A percentile compares a stretch with the other conserved stretches of the same genome.
phyloP scores from a whole-genome alignment of 2,329 filamentous ascomycete species.

The Colletotrichum australisinense region DNA sequence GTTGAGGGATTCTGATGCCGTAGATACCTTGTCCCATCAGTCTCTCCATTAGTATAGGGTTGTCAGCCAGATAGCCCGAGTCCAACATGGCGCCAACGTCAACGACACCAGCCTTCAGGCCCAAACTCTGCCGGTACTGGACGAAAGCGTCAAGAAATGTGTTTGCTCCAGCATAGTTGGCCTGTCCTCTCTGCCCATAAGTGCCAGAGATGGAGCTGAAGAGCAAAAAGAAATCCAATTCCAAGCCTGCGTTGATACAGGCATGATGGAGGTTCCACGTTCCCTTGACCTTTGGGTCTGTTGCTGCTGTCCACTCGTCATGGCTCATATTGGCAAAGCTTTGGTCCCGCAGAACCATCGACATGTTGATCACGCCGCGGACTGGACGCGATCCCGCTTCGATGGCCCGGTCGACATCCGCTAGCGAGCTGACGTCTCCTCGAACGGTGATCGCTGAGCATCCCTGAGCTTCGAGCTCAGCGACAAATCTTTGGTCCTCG shows the following conservation, averaged over 20 bases:
- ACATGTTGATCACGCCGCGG: constrained; percentile 52
- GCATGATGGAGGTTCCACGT: constrained; percentile 50
- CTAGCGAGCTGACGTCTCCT: constrained; percentile 12
- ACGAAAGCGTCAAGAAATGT: constrained; percentile 53
- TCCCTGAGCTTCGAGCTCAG: background rate
- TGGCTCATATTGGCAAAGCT: constrained; percentile 46
- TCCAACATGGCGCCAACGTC: constrained; percentile 50
- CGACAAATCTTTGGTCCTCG: background rate
- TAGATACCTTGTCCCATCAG: constrained; percentile 12
- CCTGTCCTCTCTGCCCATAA: constrained; percentile 48
- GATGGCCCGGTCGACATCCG: constrained; percentile 42
- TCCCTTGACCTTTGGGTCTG: constrained; percentile 46
- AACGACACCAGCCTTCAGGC: constrained; percentile 50
- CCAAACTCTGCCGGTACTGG: constrained; percentile 46
- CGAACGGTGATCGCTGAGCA: background rate
- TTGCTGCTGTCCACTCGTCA: constrained; percentile 42
- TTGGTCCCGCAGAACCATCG: constrained; percentile 47
- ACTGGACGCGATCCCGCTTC: constrained; percentile 40
- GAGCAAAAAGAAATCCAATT: constrained; percentile 45
- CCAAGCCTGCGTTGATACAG: constrained; percentile 33
- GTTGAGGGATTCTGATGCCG: constrained; percentile 32
- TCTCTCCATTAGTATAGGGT: constrained; percentile 29
- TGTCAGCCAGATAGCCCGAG: constrained; percentile 47
- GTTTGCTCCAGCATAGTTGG: constrained; percentile 54
- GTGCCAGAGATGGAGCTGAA: constrained; percentile 43